Percentiles rank a stretch among this genome's conserved stretches.
These are phyloP conservation scores for Penicillium glabrum DNA, from an alignment of 2,329 filamentous ascomycete species.

Conservation along the genomic window DNA sequence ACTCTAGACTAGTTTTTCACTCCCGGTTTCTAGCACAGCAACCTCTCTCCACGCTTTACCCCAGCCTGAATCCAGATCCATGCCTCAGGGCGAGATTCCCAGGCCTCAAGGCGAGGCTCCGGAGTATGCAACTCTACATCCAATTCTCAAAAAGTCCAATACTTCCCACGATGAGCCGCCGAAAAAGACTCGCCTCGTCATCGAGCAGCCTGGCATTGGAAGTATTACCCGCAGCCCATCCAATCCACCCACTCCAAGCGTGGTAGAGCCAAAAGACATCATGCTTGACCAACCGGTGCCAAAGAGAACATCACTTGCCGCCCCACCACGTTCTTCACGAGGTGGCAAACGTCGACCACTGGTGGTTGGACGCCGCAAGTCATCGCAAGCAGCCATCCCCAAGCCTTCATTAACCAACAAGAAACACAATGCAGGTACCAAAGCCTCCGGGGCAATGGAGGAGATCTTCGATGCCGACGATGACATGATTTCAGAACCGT, in stretches of 20 bases:
- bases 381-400: constrained; percentile 31
- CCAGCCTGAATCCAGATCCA: not conserved
- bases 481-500: not conserved
- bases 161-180: constrained; percentile 24
- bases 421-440: not conserved
- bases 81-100: not conserved
- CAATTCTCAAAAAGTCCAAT: constrained; percentile 43
- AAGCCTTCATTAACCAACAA: constrained; percentile 62
- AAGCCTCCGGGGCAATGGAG: not conserved
- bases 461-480: constrained; percentile 5
- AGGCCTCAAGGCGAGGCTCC: not conserved
- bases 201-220: constrained; percentile 25
- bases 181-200: constrained; percentile 34
- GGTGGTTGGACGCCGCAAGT: constrained; percentile 33
- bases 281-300: constrained; percentile 13
- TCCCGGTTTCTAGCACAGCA: not conserved
- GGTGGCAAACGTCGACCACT: constrained; percentile 31
- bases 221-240: constrained; percentile 28
- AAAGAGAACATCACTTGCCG: constrained; percentile 29
- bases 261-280: constrained; percentile 5
- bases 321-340: constrained; percentile 27
- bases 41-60: not conserved
- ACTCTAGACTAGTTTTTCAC: not conserved
- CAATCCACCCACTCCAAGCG: constrained; percentile 22
- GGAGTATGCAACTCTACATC: constrained; percentile 21